Percentiles rank a stretch among this genome's conserved stretches.
phyloP scores from a whole-genome alignment of 2,329 filamentous ascomycete genomes.

The Gliomastix tumulicola region DNA sequence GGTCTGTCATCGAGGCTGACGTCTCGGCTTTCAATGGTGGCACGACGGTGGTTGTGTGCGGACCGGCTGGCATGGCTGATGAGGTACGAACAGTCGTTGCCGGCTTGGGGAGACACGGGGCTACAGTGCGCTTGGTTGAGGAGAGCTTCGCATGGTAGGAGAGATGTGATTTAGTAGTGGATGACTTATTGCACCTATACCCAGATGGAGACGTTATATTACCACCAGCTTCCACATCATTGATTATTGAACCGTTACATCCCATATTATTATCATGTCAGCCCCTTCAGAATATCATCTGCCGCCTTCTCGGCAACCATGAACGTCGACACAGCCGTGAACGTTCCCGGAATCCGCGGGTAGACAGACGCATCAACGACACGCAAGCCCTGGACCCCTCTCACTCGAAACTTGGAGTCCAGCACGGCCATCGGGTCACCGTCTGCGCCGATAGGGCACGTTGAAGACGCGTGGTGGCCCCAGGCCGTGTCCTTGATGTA shows the following conservation, averaged over 20 bases:
- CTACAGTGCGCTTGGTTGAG: slow-evolving; percentile 6
- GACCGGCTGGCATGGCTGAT: slow-evolving; percentile 8
- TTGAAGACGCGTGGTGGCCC: slow-evolving; percentile 24
- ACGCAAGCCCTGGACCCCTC: slow-evolving; percentile 34
- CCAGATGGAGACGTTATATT: too few species aligned
- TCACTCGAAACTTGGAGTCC: slow-evolving; percentile 39
- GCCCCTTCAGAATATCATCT: slow-evolving; percentile 16
- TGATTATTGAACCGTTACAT: too few species aligned
- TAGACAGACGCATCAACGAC: slow-evolving; percentile 40
- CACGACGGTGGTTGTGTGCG: slow-evolving; percentile 7
- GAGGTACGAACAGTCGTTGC: slow-evolving; percentile 7
- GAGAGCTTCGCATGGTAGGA: slow-evolving; percentile 5
- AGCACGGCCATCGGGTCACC: slow-evolving; percentile 31
- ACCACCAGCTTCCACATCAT: too few species aligned
- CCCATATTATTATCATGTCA: too few species aligned
- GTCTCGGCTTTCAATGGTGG: slow-evolving; percentile 2
- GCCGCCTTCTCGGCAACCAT: slow-evolving; percentile 25
- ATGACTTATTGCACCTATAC: too few species aligned
- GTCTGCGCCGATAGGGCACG: slow-evolving; percentile 21
- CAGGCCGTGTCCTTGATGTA: slow-evolving; percentile 21
- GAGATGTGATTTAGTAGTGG: too few species aligned
- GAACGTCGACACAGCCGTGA: slow-evolving; percentile 21
- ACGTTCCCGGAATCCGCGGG: slow-evolving; percentile 24
- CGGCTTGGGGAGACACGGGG: slow-evolving; percentile 5
- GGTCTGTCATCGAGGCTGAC: slow-evolving; percentile 3